Evolutionary conservation across 768 basidiomycete genomes (phyloP).

Genomic region (Antrodiella citrinella): DNA sequence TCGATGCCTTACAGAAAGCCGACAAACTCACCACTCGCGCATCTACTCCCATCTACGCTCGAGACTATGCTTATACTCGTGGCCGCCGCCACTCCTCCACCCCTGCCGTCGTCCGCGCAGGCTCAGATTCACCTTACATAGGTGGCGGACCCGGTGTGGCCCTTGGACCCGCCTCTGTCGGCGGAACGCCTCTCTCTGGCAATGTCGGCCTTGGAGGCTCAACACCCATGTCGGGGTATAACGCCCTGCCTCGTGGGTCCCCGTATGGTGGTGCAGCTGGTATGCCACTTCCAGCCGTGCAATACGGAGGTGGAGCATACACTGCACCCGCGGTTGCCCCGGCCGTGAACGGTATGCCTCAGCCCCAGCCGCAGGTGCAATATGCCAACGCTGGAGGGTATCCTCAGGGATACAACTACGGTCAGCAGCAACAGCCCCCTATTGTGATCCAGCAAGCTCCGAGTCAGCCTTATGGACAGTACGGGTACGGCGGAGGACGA

Average conservation of each 20-base stretch:
- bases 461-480: background rate
- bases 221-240: too few species aligned
- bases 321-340: background rate
- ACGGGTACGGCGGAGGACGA: background rate
- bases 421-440: background rate
- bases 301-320: background rate
- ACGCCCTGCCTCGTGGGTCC: background rate
- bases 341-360: background rate
- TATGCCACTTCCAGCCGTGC: background rate
- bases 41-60: too few species aligned
- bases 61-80: background rate
- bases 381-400: background rate
- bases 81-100: background rate
- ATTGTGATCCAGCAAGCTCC: too few species aligned
- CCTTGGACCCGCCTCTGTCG: background rate
- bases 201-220: background rate
- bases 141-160: background rate
- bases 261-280: slow-evolving; percentile 1
- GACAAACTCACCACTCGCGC: too few species aligned
- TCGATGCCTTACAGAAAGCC: too few species aligned
- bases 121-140: background rate
- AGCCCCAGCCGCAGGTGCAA: background rate
- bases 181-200: background rate
- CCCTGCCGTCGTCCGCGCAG: background rate
- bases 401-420: background rate